phyloP scores from a whole-genome alignment of 352 stramenopile genomes.

The Globisporangium echinulatum region DNA sequence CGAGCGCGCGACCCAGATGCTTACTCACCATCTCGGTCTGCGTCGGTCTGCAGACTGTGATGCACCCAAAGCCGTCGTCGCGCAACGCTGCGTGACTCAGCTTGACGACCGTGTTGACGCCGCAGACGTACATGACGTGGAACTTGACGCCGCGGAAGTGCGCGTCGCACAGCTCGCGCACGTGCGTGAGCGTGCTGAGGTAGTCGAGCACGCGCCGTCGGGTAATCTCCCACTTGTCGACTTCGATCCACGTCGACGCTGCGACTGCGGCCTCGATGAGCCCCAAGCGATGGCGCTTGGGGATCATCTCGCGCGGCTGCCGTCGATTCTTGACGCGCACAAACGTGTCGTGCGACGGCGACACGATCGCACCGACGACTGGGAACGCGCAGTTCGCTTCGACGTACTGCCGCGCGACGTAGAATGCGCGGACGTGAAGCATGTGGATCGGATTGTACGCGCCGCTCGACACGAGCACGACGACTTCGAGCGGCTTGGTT shows the following conservation, averaged over 20 bases:
- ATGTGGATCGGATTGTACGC: constrained; percentile 79
- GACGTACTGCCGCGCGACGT: constrained; percentile 69
- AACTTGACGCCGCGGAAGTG: constrained; percentile 61
- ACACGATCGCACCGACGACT: constrained; percentile 74
- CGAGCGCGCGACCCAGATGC: constrained; percentile 55
- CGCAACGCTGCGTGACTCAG: constrained; percentile 59
- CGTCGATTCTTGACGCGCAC: constrained; percentile 65
- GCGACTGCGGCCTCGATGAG: constrained; percentile 61
- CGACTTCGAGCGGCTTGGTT: constrained; percentile 40
- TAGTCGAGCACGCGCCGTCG: constrained; percentile 67
- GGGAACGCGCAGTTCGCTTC: constrained; percentile 77
- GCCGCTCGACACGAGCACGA: constrained; percentile 67
- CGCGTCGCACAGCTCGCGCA: constrained; percentile 66
- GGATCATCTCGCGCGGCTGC: constrained; percentile 74
- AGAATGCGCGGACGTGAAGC: constrained; percentile 70
- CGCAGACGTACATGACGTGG: constrained; percentile 72
- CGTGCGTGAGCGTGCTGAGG: constrained; percentile 63
- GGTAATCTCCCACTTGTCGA: constrained; percentile 84
- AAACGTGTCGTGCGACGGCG: constrained; percentile 67
- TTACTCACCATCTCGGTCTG: constrained; percentile 68
- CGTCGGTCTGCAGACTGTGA: constrained; percentile 56
- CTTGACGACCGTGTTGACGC: constrained; percentile 76
- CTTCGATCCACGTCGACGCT: constrained; percentile 72
- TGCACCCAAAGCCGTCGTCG: constrained; percentile 64
- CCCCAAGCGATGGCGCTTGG: constrained; percentile 52